These are phyloP conservation scores for Digitaria exilis DNA, from an alignment of 202 grass and related monocot species.

Conservation along the genomic window DNA sequence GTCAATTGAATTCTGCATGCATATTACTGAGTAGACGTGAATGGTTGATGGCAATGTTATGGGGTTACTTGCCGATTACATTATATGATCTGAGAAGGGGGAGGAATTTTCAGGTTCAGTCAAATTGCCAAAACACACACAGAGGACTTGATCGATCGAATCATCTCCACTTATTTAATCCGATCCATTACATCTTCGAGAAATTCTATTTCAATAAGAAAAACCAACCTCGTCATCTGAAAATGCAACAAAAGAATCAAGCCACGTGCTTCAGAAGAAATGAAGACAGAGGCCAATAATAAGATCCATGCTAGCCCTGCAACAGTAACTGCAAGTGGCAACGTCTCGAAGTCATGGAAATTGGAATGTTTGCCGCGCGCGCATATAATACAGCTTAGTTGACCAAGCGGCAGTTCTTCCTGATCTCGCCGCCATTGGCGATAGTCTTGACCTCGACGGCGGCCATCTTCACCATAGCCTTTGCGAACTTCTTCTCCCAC, in stretches of 20 bases:
- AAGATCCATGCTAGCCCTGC: background rate
- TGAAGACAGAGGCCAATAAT: background rate
- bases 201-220: background rate
- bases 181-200: background rate
- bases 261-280: background rate
- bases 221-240: background rate
- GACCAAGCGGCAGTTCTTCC: constrained; percentile 25
- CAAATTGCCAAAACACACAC: background rate
- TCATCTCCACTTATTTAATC: background rate
- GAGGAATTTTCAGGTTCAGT: too few relatives aligned
- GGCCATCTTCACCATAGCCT: constrained; percentile 68
- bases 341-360: background rate
- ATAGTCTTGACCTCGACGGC: constrained; percentile 48
- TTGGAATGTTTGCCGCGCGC: background rate
- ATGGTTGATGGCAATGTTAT: too few relatives aligned
- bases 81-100: too few relatives aligned
- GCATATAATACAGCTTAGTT: too few relatives aligned
- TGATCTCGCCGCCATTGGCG: constrained; percentile 54
- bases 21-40: too few relatives aligned
- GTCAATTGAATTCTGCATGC: too few relatives aligned
- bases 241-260: background rate
- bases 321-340: background rate
- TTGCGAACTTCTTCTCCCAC: constrained; percentile 52
- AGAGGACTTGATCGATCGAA: background rate
- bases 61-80: too few relatives aligned